phyloP scores from a whole-genome alignment of 495 filamentous ascomycete genomes.

The Aspergillus steynii region DNA sequence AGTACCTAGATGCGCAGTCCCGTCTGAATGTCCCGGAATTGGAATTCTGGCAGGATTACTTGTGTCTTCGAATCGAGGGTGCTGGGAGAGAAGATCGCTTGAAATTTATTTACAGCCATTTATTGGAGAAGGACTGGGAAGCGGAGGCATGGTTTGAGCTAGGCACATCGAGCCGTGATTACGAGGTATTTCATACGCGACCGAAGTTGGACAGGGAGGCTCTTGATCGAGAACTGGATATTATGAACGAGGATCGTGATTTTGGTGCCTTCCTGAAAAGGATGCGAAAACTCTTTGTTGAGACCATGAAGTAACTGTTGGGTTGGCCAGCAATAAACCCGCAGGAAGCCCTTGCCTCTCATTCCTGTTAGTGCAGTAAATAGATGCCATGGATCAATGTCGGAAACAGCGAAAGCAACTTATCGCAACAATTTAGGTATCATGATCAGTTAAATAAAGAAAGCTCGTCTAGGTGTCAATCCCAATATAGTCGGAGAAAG shows the following conservation, averaged over 20 bases:
- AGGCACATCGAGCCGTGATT: conserved; percentile 75
- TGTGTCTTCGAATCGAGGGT: conserved; percentile 88
- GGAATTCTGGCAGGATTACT: conserved; percentile 90
- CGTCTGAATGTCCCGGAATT: conserved; percentile 88
- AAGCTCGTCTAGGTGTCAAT: neutral
- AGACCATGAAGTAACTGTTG: conserved; percentile 47
- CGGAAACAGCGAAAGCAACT: neutral
- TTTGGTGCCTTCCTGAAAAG: conserved; percentile 80
- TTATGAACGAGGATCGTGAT: conserved; percentile 77
- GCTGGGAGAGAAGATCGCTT: conserved; percentile 80
- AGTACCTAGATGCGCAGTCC: conserved; percentile 73
- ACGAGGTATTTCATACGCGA: conserved; percentile 72
- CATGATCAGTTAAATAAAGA: neutral
- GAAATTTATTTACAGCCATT: conserved; percentile 88
- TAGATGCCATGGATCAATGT: neutral
- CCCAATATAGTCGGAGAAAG: neutral
- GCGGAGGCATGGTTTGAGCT: conserved; percentile 93
- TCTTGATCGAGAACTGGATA: conserved; percentile 70
- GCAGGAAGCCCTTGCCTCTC: neutral
- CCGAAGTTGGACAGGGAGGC: conserved; percentile 77
- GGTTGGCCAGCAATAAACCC: neutral
- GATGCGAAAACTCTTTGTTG: conserved; percentile 85
- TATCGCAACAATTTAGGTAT: neutral
- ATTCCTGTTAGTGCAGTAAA: neutral
- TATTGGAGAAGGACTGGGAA: conserved; percentile 81